Conservation (phyloP, 257 asterid species). For the Scutellaria barbata region DNA sequence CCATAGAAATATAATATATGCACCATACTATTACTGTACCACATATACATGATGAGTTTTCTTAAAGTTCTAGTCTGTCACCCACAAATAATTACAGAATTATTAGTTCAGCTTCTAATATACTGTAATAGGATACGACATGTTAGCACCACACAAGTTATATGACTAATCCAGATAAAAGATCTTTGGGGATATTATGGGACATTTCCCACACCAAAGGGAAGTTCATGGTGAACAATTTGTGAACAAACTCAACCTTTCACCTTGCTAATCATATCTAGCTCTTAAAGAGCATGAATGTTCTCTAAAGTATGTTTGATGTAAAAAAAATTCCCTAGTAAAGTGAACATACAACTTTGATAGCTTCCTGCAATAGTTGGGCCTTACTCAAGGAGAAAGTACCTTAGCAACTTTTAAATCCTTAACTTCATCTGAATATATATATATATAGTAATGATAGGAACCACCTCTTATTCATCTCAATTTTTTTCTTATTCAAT, state of each 20-base stretch:
- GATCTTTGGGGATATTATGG: not conserved
- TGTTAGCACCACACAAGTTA: not conserved
- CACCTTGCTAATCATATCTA: slow-evolving; percentile 1
- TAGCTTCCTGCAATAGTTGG: no score
- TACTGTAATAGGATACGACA: not conserved
- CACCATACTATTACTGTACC: slow-evolving; percentile 9
- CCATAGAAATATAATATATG: not conserved
- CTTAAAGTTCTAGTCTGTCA: not conserved
- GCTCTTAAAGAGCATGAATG: not conserved
- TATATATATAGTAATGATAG: no score
- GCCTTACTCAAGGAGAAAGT: no score
- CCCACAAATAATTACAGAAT: no score
- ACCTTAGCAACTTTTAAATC: no score
- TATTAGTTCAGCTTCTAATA: not conserved
- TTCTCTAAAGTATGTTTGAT: not conserved
- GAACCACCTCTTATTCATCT: no score
- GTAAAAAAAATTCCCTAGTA: no score
- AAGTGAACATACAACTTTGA: no score
- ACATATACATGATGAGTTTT: not conserved
- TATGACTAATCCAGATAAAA: slow-evolving; percentile 1
- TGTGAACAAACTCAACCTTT: not conserved
- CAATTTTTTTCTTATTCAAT: no score
- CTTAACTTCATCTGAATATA: no score
- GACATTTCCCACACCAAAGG: not conserved
- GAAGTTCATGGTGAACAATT: not conserved